These are phyloP conservation scores for Ascochyta lentis DNA, from an alignment of 2,329 filamentous ascomycete species.

Conservation along the genomic window DNA sequence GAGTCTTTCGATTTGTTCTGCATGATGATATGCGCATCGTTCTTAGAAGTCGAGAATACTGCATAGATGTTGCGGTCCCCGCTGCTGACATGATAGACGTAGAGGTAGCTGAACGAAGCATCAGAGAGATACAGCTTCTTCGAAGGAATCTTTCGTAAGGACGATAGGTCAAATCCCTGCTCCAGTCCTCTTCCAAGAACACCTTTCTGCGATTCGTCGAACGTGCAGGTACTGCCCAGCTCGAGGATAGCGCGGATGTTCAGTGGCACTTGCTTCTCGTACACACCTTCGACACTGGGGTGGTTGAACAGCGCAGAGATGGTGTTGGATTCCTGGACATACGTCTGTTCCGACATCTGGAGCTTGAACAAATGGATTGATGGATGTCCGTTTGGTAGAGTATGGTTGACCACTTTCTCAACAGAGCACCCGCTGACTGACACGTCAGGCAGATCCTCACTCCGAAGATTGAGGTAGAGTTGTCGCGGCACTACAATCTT, in stretches of 20 bases:
- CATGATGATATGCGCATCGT: constrained; percentile 86
- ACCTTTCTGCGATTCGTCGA: constrained; percentile 88
- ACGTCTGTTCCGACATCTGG: constrained; percentile 85
- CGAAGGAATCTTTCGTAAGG: constrained; percentile 70
- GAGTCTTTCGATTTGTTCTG: constrained; percentile 81
- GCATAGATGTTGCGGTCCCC: constrained; percentile 94
- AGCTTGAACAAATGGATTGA: constrained; percentile 95
- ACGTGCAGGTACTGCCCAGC: constrained; percentile 88
- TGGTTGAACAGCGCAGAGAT: constrained; percentile 87
- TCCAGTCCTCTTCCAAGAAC: constrained; percentile 93
- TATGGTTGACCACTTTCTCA: constrained; percentile 92
- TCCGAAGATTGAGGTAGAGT: constrained; percentile 90
- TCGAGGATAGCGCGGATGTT: constrained; percentile 87
- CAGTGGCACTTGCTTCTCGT: constrained; percentile 90
- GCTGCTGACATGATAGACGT: constrained; percentile 88
- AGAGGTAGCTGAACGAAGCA: constrained; percentile 80
- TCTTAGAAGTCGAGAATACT: constrained; percentile 82
- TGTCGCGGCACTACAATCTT: constrained; percentile 89
- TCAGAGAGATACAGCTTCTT: constrained; percentile 79
- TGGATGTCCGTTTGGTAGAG: constrained; percentile 90
- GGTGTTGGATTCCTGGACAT: constrained; percentile 83
- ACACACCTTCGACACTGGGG: constrained; percentile 93
- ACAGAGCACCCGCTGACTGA: constrained; percentile 85
- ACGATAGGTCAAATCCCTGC: constrained; percentile 85
- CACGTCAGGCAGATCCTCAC: constrained; percentile 84